Percentiles rank a stretch among this genome's conserved stretches.
phyloP scores from a whole-genome alignment of 202 grass and related monocot species.

The Musa balbisiana region DNA sequence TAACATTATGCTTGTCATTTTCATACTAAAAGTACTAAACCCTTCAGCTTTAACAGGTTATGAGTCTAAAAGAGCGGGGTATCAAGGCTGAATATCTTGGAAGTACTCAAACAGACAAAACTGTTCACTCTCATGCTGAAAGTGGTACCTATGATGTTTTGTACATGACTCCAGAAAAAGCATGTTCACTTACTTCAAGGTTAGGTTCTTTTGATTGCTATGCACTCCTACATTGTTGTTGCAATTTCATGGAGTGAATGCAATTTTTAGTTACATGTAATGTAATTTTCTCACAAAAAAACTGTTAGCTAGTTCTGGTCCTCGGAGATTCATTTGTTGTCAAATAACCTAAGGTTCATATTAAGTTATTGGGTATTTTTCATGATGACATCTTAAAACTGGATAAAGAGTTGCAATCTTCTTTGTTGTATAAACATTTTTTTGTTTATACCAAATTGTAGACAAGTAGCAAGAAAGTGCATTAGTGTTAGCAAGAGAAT shows the following conservation, averaged over 20 bases:
- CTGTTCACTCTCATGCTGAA: constrained; percentile 47
- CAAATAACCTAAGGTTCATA: background rate
- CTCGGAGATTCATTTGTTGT: background rate
- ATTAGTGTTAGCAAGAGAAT: no score
- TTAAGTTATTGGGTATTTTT: background rate
- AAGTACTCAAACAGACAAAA: constrained; percentile 60
- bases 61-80: constrained; percentile 68
- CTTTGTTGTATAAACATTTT: background rate
- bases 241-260: background rate
- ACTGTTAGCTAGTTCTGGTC: background rate
- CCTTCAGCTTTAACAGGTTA: constrained; percentile 55
- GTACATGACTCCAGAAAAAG: constrained; percentile 96
- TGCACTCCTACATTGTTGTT: background rate
- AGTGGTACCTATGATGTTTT: constrained; percentile 64
- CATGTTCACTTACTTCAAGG: constrained; percentile 64
- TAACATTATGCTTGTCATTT: constrained; percentile 2
- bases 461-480: no score
- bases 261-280: background rate
- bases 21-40: background rate
- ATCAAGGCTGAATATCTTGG: constrained; percentile 81
- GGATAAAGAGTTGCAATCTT: background rate
- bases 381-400: background rate
- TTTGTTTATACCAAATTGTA: no score
- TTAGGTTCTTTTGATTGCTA: constrained; percentile 31
- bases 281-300: background rate